phyloP scores from a whole-genome alignment of 2,329 filamentous ascomycete genomes.

The Claviceps sp. region DNA sequence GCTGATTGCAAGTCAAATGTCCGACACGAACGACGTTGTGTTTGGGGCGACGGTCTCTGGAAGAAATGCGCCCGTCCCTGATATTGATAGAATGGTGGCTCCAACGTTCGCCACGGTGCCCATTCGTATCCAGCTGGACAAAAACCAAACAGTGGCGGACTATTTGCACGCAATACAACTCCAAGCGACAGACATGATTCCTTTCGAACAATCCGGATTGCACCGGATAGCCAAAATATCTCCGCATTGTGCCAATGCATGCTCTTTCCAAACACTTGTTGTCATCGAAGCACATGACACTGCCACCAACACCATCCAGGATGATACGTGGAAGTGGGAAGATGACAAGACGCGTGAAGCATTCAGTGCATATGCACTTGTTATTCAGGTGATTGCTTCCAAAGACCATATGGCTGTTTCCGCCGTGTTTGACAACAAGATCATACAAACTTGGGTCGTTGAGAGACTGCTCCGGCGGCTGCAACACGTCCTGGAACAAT shows the following conservation, averaged over 20 bases:
- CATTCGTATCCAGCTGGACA: conserved; percentile 23
- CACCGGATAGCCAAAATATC: conserved; percentile 10
- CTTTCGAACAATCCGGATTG: conserved; percentile 10
- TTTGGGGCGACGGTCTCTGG: conserved; percentile 31
- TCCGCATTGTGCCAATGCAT: conserved; percentile 8
- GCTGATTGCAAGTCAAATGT: conserved; percentile 35
- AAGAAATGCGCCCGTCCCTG: conserved; percentile 13
- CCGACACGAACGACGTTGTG: conserved; percentile 23
- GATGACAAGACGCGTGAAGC: background rate
- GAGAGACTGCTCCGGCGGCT: background rate
- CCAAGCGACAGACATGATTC: conserved; percentile 9
- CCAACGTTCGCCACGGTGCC: conserved; percentile 29
- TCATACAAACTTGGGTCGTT: background rate
- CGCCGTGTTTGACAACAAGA: background rate
- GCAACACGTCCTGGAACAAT: background rate
- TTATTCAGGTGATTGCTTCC: background rate
- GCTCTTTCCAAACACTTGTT: conserved; percentile 16
- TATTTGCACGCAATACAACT: conserved; percentile 8
- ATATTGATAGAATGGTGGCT: conserved; percentile 11
- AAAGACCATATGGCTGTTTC: background rate
- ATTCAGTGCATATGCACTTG: background rate
- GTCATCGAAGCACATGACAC: conserved; percentile 9
- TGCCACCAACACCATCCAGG: background rate
- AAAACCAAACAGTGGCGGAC: background rate
- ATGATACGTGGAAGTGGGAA: background rate